phyloP scores from a whole-genome alignment of 2,329 filamentous ascomycete species.

The Thielaviopsis euricoi region DNA sequence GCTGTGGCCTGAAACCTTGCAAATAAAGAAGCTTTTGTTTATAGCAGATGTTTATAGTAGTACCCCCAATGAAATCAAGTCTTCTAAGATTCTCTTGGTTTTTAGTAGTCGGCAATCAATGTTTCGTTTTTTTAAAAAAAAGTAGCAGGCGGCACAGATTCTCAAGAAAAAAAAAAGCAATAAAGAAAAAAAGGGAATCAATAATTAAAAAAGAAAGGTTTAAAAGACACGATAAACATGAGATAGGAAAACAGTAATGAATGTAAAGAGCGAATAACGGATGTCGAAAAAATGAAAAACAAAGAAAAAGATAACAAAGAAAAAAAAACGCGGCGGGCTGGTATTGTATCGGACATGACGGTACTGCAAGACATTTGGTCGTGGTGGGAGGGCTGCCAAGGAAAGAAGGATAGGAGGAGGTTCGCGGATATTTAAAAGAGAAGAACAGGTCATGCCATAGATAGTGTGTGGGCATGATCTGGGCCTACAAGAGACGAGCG shows the following conservation, averaged over 20 bases:
- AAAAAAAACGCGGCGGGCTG: conserved; percentile 36
- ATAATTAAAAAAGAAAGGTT: conserved; percentile 12
- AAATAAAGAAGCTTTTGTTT: not conserved
- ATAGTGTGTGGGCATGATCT: conserved; percentile 3
- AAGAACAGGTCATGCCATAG: not conserved
- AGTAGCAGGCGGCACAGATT: conserved; percentile 3
- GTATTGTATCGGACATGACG: conserved; percentile 42
- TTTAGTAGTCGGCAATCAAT: not conserved
- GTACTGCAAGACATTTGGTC: conserved; percentile 34
- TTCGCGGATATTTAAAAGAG: conserved; percentile 1
- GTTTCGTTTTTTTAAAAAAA: conserved; percentile 1
- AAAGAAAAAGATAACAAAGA: conserved; percentile 22
- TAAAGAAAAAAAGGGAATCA: conserved; percentile 12
- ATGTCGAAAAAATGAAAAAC: conserved; percentile 23
- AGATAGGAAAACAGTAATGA: conserved; percentile 14
- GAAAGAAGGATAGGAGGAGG: conserved; percentile 9
- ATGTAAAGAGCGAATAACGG: conserved; percentile 9
- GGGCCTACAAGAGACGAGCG: conserved; percentile 6
- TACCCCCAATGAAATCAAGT: not conserved
- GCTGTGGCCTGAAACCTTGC: not conserved
- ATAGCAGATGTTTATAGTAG: not conserved
- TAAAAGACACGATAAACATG: conserved; percentile 11
- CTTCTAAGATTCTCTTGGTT: not conserved
- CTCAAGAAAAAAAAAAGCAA: conserved; percentile 6
- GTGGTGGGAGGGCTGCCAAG: conserved; percentile 25